Evolutionary conservation across 2,329 filamentous ascomycete species (phyloP).

Genomic region (Paecilomyces fulvus): DNA sequence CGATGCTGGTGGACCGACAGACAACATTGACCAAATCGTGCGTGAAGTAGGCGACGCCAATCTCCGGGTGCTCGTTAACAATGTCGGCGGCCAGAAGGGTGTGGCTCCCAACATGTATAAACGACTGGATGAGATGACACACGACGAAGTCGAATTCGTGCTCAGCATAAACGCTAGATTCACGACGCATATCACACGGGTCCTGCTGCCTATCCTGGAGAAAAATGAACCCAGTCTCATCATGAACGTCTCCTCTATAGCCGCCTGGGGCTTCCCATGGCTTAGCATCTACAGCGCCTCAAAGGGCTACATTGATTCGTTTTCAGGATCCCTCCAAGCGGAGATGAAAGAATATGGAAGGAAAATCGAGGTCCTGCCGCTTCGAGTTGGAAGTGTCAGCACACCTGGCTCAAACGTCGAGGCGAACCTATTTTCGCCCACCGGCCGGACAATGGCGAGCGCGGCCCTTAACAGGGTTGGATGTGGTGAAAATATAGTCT

Average conservation of each 20-base stretch:
- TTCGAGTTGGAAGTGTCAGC: conserved; percentile 27
- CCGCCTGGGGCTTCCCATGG: conserved; percentile 41
- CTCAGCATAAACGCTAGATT: conserved; percentile 45
- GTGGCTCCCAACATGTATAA: conserved; percentile 19
- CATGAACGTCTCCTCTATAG: conserved; percentile 43
- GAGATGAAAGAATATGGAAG: conserved; percentile 35
- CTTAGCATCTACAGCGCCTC: conserved; percentile 37
- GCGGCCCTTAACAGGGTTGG: conserved; percentile 26
- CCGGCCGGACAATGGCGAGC: conserved; percentile 19
- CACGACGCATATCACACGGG: conserved; percentile 40
- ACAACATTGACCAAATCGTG: conserved; percentile 17
- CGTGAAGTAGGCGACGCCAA: conserved; percentile 28
- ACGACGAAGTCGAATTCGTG: conserved; percentile 32
- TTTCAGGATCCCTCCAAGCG: conserved; percentile 31
- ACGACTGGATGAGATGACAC: conserved; percentile 27
- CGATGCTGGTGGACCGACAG: conserved; percentile 29
- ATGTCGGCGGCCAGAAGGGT: conserved; percentile 40
- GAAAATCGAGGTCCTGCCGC: conserved; percentile 31
- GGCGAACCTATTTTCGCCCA: conserved; percentile 20
- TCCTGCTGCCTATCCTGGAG: conserved; percentile 38
- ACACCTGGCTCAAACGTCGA: conserved; percentile 17
- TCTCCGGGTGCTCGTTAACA: conserved; percentile 50
- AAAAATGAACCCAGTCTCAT: conserved; percentile 38
- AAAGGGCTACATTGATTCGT: conserved; percentile 40
- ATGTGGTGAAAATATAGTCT: conserved; percentile 20